Evolutionary conservation across 1,139 yeast species (phyloP).

Genomic region (Lodderomyces margitis): DNA sequence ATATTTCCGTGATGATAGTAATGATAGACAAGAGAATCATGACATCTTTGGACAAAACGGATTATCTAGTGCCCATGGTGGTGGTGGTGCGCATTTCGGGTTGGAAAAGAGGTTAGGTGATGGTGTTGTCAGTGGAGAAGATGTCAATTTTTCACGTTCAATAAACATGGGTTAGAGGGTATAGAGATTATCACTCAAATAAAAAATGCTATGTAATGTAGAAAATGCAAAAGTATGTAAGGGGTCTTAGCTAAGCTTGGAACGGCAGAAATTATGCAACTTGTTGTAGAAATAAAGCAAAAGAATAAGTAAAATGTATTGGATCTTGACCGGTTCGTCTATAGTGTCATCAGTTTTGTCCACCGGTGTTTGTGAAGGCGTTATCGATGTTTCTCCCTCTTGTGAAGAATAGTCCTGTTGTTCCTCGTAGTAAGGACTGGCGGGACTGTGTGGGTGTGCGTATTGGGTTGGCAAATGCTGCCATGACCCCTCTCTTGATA

Average conservation of each 20-base stretch:
- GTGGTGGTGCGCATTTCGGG: background rate
- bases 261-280: background rate
- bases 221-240: too few species aligned
- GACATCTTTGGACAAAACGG: background rate
- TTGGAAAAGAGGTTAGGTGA: conserved; percentile 7
- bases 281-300: conserved; percentile 1
- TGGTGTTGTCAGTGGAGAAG: conserved; percentile 5
- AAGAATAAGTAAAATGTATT: background rate
- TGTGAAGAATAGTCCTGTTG: background rate
- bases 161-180: conserved; percentile 36
- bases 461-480: background rate
- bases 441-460: background rate
- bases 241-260: background rate
- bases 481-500: background rate
- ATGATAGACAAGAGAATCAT: conserved; percentile 19
- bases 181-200: too few species aligned
- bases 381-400: background rate
- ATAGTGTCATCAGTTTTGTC: background rate
- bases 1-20: conserved; percentile 56
- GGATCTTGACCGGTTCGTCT: conserved; percentile 1
- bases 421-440: background rate
- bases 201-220: too few species aligned
- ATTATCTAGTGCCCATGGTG: background rate
- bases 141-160: conserved; percentile 30
- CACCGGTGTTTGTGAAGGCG: background rate